phyloP scores from a whole-genome alignment of 352 stramenopile genomes.

The Phytopythium chamaehyphon region DNA sequence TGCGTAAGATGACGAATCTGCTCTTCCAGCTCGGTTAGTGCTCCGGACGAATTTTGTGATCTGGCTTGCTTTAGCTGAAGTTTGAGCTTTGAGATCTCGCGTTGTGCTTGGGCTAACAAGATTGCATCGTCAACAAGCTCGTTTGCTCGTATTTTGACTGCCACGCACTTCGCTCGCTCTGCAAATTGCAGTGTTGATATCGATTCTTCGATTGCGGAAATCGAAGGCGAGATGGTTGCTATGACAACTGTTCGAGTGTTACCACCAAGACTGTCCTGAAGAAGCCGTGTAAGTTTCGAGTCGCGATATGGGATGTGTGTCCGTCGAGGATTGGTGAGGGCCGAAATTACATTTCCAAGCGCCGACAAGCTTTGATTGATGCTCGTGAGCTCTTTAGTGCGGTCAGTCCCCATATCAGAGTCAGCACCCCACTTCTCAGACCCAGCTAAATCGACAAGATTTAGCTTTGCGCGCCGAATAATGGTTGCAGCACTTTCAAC shows the following conservation, averaged over 20 bases:
- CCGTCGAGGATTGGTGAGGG: slow-evolving; percentile 60
- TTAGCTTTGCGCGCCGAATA: slow-evolving; percentile 81
- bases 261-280: slow-evolving; percentile 76
- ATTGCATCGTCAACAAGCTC: slow-evolving; percentile 81
- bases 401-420: slow-evolving; percentile 56
- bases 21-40: slow-evolving; percentile 35
- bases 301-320: slow-evolving; percentile 95
- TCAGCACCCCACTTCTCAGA: slow-evolving; percentile 90
- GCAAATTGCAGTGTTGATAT: slow-evolving; percentile 90
- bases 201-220: slow-evolving; percentile 79
- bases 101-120: slow-evolving; percentile 54
- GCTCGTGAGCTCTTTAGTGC: slow-evolving; percentile 85
- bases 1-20: slow-evolving; percentile 32
- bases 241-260: slow-evolving; percentile 91
- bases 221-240: slow-evolving; percentile 83
- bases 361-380: slow-evolving; percentile 92
- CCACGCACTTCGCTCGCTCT: slow-evolving; percentile 76
- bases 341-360: slow-evolving; percentile 87
- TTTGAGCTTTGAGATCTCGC: slow-evolving; percentile 64
- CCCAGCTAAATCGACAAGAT: slow-evolving; percentile 89
- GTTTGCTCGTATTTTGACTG: slow-evolving; percentile 72
- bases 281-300: slow-evolving; percentile 95
- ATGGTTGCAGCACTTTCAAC: slow-evolving; percentile 64
- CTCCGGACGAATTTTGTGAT: slow-evolving; percentile 8
- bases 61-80: slow-evolving; percentile 49